Evolutionary conservation across 805 yeast species (phyloP), one percentile per base, ranked within the genome.

Genomic region (Sugiyamaella marilandica): DNA sequence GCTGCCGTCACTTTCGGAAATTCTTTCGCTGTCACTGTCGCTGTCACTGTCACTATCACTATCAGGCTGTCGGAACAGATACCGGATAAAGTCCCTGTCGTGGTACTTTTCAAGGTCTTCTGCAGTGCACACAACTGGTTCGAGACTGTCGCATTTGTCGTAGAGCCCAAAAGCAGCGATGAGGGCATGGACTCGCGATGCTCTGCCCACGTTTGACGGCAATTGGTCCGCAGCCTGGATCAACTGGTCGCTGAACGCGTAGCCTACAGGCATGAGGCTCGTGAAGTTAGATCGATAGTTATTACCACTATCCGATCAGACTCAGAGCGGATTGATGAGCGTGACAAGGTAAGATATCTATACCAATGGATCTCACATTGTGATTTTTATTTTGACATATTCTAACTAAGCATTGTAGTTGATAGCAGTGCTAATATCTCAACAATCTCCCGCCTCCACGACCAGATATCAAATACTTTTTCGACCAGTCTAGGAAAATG

Each of bases 401-500:
- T 43, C 47, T 26, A 37, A 24, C 21, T 5, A 21, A 58, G 60
- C 5, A 54, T 59, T 13, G 11, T 57, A 4, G 34, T 55, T 5
- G 55, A 50, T 16, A 19, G 53, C 13, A 57, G 50, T 19, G 60
- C 60, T 5, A 56, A 50, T 16, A 51, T 61, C 2, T 59, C 72
- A 13, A 77, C 85, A 4, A 84, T 87, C 32, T 73, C 86, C 0
- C 77, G 79, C 43, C 79, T 85, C 61, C 90, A 85, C 63, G 95
- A 87, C 65, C 76, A 78, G 52, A 75, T 87, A 13, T 77, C 85
- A 2, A 84, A 84, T 59, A 83, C 82, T 55, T 73, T 84, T 13
- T 91, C 94, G 1, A 72, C 76, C 14, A 62, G 76, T 1, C 70
- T 78, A 29, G 89, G 81, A 1, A 75, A 81, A 44, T 87, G 95